Base-by-base conservation (phyloP, 1,284 basidiomycete species). In the Cystobasidium sp. region DNA sequence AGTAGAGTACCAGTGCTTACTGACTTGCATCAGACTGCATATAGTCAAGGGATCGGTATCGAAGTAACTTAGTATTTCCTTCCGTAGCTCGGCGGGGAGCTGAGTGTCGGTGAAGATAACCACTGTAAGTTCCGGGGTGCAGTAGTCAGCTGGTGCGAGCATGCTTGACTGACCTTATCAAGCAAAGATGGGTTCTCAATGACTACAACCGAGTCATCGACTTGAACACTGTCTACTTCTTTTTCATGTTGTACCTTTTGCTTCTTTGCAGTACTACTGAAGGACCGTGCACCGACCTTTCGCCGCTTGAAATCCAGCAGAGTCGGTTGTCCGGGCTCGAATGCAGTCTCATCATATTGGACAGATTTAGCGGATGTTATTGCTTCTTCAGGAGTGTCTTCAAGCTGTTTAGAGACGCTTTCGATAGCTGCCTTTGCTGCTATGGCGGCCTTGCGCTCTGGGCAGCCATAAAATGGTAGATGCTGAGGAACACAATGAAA, bases 391-490 rank as follows among this genome's bases (percentile, higher is more conserved):
- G 39, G 6, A 8, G 37, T 53, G 18, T 53, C 18, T 12, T 9
- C 10, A 9, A 56, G 10, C 53, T 24, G 24, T 56, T n/a, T 22
- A 41, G 37, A 18, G n/a, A 18, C 43, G 56, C 20, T 31, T n/a
- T 41, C 37, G 3, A 59, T 59, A n/a, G 56, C 56, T 59, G 56
- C 56, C n/a, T 22, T 59, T 8, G 56, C 56, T 59, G 39, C 56
- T 18, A 59, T 9, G 6, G 56, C 56, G 20, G 56, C 56, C 9
- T 31, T n/a, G 18, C 56, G 56, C n/a, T n/a, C 56, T 59, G 56
- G 7, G 9, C 55, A 12, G 31, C 14, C 39, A 37, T 37, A 37
- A 56, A 31, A 31, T 31, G 10, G 24, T 6, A 37, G 22, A 56
- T 10, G 6, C 3, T 22, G 10, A 22, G 18, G 7, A n/a, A n/a